Percentiles rank a stretch among this genome's conserved stretches.
Evolutionary conservation across 2,329 filamentous ascomycete genomes (phyloP).

Genomic region (Phialophora macrospora): DNA sequence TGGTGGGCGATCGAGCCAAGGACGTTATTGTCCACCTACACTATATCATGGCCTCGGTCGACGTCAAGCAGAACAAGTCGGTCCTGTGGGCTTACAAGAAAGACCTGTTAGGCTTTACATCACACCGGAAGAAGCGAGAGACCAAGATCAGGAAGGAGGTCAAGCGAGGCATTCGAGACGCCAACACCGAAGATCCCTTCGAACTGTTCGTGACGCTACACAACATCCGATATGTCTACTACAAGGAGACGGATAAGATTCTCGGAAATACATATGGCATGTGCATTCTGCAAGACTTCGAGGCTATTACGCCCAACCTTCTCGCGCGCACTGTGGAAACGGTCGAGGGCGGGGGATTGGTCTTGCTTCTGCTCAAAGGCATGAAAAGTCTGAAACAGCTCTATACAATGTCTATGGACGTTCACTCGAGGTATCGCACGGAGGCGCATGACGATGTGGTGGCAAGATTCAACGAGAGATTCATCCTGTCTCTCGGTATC

Average conservation of each 20-base stretch:
- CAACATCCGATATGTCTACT: slow-evolving; percentile 98
- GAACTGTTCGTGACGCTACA: slow-evolving; percentile 95
- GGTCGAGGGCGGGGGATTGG: slow-evolving; percentile 91
- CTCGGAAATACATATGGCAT: slow-evolving; percentile 97
- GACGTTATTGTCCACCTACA: slow-evolving; percentile 96
- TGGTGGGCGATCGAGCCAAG: slow-evolving; percentile 91
- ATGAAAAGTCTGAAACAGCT: slow-evolving; percentile 98
- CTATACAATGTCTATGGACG: slow-evolving; percentile 96
- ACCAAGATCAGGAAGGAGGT: slow-evolving; percentile 98
- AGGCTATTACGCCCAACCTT: slow-evolving; percentile 95
- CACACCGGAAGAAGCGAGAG: slow-evolving; percentile 97
- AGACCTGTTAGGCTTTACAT: slow-evolving; percentile 91
- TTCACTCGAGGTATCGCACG: slow-evolving; percentile 93
- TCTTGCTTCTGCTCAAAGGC: slow-evolving; percentile 87
- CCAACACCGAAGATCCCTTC: slow-evolving; percentile 92
- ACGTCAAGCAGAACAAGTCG: slow-evolving; percentile 93
- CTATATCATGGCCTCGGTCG: slow-evolving; percentile 87
- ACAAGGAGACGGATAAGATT: slow-evolving; percentile 99
- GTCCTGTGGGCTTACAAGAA: slow-evolving; percentile 99
- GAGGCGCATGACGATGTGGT: slow-evolving; percentile 95
- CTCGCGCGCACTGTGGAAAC: slow-evolving; percentile 95
- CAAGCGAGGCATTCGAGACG: slow-evolving; percentile 89
- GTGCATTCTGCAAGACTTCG: slow-evolving; percentile 98
- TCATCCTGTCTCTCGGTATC: slow-evolving; percentile 91
- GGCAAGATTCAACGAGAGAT: slow-evolving; percentile 95